Evolutionary conservation across 345 rosid genomes (phyloP), one percentile per base, ranked within the genome.

Genomic region (Populus tremula): DNA sequence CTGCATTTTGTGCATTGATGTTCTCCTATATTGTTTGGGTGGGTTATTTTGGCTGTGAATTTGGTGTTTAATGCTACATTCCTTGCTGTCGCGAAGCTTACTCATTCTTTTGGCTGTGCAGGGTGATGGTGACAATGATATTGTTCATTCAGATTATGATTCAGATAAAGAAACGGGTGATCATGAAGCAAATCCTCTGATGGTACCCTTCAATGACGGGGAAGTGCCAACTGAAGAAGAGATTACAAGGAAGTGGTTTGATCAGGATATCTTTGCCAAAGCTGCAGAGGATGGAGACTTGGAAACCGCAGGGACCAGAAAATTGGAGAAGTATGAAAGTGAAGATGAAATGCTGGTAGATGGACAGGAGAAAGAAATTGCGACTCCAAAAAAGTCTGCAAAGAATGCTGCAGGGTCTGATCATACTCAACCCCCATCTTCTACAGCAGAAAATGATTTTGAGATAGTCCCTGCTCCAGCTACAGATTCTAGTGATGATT

Each of bases 381-480:
- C 78, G 2, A 53, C 81, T 39, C 81, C 76, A 0, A 83, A 82
- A 69, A 90, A 86, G 82, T 35, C 70, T 10, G 68, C 49, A 36
- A 84, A 79, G 38, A 70, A 72, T 79, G 67, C 78, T 39, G 31
- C 72, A 17, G 70, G 41, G 61, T 25, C 86, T 31, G 83, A 81
- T 53, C 65, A 53, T 33, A 20, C 71, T 33, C 74, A 81, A 31
- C 77, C 53, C 59, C 76, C 76, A 53, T 75, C 74, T 63, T 78
- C 86, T 10, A 79, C 86, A 84, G 85, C 62, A 54, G 87, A 83
- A 71, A 90, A 89, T 4, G 94, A 87, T 72, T 92, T 90, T 33
- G 99, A 92, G 89, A 89, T 93, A 67, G 98, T 96, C 70, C 94
- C 97, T 59, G 86, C 97, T 54, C 86, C 91, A 25, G 90, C 84